Evolutionary conservation across 176 grass and related monocot genomes (phyloP).

Genomic region (Puya raimondii): DNA sequence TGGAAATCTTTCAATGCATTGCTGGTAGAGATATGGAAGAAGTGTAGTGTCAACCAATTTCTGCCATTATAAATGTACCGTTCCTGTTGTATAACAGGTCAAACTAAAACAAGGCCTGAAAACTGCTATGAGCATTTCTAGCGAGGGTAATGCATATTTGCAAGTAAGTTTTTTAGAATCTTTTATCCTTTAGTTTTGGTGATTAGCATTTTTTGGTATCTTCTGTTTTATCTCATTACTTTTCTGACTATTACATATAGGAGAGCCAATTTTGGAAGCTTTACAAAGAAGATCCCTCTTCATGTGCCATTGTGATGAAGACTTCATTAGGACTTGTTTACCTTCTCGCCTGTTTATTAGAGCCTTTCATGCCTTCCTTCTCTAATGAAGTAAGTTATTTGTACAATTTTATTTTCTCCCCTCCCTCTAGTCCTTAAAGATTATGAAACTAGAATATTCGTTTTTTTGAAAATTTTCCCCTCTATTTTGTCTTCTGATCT

Average conservation of each 20-base stretch:
- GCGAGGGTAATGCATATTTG: conserved; percentile 83
- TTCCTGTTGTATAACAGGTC: conserved; percentile 41
- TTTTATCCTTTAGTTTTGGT: background rate
- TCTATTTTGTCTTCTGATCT: background rate
- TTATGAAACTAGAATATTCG: background rate
- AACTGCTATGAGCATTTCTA: conserved; percentile 75
- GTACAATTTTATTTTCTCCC: conserved; percentile 1
- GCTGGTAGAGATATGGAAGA: background rate
- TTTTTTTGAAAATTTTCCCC: background rate
- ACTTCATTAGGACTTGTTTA: conserved; percentile 87
- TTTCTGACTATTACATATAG: conserved; percentile 32
- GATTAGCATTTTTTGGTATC: background rate
- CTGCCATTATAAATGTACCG: background rate
- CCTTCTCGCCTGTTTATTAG: conserved; percentile 79
- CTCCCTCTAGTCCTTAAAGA: background rate
- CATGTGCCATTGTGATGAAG: conserved; percentile 83
- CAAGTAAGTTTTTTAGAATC: conserved; percentile 42
- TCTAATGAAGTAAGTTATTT: conserved; percentile 42
- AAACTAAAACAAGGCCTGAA: conserved; percentile 93
- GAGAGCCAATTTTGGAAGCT: conserved; percentile 77
- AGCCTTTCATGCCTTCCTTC: conserved; percentile 82
- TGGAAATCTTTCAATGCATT: background rate
- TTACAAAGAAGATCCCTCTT: conserved; percentile 54
- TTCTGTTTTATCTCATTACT: background rate
- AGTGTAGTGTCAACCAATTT: background rate